phyloP scores from a whole-genome alignment of 495 filamentous ascomycete genomes.

The Echria macrotheca region DNA sequence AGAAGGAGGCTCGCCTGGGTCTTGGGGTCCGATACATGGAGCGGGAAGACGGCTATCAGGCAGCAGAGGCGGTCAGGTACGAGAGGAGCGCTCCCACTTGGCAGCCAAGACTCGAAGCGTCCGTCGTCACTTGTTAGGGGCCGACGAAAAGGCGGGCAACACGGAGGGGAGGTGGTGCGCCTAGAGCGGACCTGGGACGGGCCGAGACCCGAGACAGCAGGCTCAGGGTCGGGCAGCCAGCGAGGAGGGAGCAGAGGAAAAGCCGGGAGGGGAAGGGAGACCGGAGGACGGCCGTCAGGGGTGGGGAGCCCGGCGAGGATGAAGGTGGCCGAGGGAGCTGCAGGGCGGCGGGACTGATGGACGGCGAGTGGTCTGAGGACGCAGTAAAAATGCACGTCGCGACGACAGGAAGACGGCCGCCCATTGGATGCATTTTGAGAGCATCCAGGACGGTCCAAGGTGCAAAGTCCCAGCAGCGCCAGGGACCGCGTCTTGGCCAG shows the following conservation, averaged over 20 bases:
- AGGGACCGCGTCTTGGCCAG: no score
- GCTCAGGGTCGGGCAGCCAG: not conserved
- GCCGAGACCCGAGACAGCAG: conserved; percentile 6
- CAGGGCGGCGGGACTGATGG: not conserved
- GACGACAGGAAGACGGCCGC: not conserved
- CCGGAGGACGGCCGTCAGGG: not conserved
- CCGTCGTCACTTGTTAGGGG: conserved; percentile 1
- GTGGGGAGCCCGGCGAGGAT: no score
- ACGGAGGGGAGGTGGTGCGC: not conserved
- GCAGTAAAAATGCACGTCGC: not conserved
- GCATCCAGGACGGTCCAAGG: no score
- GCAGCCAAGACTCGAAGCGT: conserved; percentile 10
- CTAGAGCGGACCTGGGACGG: conserved; percentile 1
- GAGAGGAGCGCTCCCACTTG: not conserved
- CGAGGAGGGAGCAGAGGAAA: not conserved
- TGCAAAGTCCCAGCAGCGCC: no score
- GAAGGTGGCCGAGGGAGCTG: not conserved
- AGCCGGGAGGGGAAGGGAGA: not conserved
- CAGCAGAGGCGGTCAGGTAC: conserved; percentile 1
- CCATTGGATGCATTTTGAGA: not conserved
- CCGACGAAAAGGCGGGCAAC: not conserved
- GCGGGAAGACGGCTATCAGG: not conserved
- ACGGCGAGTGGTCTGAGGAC: not conserved
- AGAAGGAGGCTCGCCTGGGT: not conserved
- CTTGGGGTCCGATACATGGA: not conserved